Base-by-base conservation (phyloP, 371 early-diverging fungal species). In the Paraphysoderma sedebokerense region DNA sequence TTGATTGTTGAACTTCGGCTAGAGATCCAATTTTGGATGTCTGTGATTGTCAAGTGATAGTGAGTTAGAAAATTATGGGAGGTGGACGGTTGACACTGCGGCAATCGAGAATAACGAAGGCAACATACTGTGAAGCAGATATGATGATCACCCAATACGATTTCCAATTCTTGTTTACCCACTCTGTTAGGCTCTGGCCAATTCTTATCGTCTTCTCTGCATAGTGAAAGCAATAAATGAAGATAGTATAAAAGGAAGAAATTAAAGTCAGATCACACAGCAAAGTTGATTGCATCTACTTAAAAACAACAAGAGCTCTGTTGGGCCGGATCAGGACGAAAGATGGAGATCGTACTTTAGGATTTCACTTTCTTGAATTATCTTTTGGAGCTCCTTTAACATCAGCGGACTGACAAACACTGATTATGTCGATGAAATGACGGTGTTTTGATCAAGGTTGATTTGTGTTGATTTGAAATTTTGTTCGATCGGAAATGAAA, bases 141-240 rank as follows among this genome's bases (percentile, higher is more conserved):
- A 57, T 89, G 91, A 54, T 87, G 81, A 55, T 84, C 80, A 40
- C 88, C 88, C 38, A 86, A 52, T 23, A 80, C 77, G 22, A 95
- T 83, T 60, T 95, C 98, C 28, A 97, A 73, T 59, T 97, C 93
- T 60, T 91, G 88, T 47, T 83, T 70, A 17, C 98, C 98, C 38
- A 82, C 82, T 19, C 81, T 73, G 61, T 91, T 87, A 48, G 85
- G 82, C 55, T 69, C 63, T 7, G 96, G 98, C 98, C 98, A 97
- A 47, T 77, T 66, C 38, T 67, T 65, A 58, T 93, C 93, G 63
- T 89, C 89, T 66, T 89, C 88, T 65, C 85, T 85, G 58, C 23
- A 47, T 39, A 9, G 20, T 15, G 42, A 26, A 37, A 42, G 17
- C 48, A 42, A 17, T n/a, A n/a, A n/a, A n/a, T n/a, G n/a, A n/a